Base-by-base conservation (phyloP, 495 filamentous ascomycete species). In the Penicillium canariense region DNA sequence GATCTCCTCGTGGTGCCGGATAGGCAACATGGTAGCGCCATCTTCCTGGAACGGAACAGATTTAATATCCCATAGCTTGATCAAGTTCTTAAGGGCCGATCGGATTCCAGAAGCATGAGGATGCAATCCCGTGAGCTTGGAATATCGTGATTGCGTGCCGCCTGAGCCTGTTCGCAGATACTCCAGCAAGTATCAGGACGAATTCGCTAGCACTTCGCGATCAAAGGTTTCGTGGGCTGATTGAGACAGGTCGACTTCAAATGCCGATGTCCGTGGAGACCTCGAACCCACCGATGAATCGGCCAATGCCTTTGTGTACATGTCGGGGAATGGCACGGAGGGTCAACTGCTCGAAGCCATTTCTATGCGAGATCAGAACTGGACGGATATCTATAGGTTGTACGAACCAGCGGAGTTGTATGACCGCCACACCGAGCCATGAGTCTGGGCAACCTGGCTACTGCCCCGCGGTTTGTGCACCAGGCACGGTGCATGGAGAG, bases 61-160 rank as follows among this genome's bases (percentile, higher is more conserved):
- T 67, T 67, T 8, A 59, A 61, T 38, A n/a, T 67, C 65, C 65
- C 61, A 67, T 22, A 59, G 61, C 43, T 67, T 67, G 54, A 67
- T 67, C 3, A 67, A 50, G 36, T 65, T 67, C 18, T 65, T 54
- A n/a, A 64, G 51, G 10, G n/a, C n/a, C n/a, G 52, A 59, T 27
- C 65, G 55, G 34, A 62, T 59, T 18, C 65, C 61, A 31, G 51
- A 57, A 5, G 65, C 59, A 45, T 67, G 61, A 8, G 61, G 65
- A 34, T 67, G 65, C 18, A 40, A 36, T 1, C 59, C 61, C 17
- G 58, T 67, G 36, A 60, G 65, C 55, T 65, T 55, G 25, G 54
- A 59, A 31, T 61, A 67, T 20, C 65, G 52, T 20, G 55, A 59
- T 31, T 67, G 65, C 1, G 65, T 61, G 55, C 65, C 65, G 36